These are phyloP conservation scores for Schizophyllum commune DNA, from an alignment of 1,284 basidiomycete species.

Conservation along the genomic window DNA sequence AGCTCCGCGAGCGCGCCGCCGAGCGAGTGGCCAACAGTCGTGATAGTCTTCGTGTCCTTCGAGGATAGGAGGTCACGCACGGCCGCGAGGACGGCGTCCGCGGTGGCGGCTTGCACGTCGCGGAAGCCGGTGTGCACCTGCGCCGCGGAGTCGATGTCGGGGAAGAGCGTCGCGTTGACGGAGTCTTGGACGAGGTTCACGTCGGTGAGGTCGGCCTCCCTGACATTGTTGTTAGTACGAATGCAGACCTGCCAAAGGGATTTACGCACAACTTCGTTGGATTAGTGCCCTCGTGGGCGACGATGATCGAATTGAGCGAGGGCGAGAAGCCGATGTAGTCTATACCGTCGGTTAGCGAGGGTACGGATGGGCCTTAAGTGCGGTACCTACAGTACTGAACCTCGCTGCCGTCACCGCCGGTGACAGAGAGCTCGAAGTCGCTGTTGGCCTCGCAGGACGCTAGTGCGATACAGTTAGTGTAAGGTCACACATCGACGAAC, in stretches of 20 bases:
- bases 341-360: conserved; percentile 9
- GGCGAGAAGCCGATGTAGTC: conserved; percentile 43
- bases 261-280: conserved; percentile 33
- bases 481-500: background rate
- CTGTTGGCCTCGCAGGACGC: conserved; percentile 25
- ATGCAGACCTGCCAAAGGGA: background rate
- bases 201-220: conserved; percentile 39
- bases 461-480: background rate
- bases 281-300: conserved; percentile 42
- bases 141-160: conserved; percentile 31
- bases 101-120: conserved; percentile 34
- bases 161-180: conserved; percentile 38
- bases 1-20: conserved; percentile 47
- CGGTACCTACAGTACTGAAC: conserved; percentile 27
- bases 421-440: conserved; percentile 25
- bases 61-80: conserved; percentile 27
- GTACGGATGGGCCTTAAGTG: background rate
- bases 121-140: conserved; percentile 42
- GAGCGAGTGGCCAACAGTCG: conserved; percentile 38
- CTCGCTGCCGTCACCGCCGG: conserved; percentile 28
- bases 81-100: conserved; percentile 27
- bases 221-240: conserved; percentile 8
- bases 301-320: conserved; percentile 34
- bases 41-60: conserved; percentile 16
- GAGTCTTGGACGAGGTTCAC: conserved; percentile 25